Evolutionary conservation across 1,284 basidiomycete genomes (phyloP).

Genomic region (Tausonia pullulans): DNA sequence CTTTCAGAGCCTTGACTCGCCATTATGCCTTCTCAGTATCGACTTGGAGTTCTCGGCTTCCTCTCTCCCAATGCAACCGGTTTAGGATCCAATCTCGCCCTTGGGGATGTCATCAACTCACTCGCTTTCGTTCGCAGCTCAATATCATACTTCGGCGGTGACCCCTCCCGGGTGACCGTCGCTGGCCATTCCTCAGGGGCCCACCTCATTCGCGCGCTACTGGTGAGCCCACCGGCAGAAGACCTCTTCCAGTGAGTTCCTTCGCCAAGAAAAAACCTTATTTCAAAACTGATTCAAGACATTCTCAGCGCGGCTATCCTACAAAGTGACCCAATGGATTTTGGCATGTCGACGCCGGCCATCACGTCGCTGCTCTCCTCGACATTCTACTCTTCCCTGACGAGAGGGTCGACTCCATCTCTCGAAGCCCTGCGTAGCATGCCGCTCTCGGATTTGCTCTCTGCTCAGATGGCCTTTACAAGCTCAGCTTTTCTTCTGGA

Average conservation of each 20-base stretch:
- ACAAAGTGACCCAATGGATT: constrained; percentile 76
- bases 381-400: constrained; percentile 43
- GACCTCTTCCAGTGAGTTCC: constrained; percentile 23
- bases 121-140: constrained; percentile 53
- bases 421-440: constrained; percentile 44
- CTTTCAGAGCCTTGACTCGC: neutral
- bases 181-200: constrained; percentile 84
- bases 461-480: constrained; percentile 41
- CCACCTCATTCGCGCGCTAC: constrained; percentile 52
- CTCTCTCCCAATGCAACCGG: constrained; percentile 42
- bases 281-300: constrained; percentile 43
- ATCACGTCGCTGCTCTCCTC: constrained; percentile 48
- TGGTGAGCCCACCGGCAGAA: constrained; percentile 23
- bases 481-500: constrained; percentile 38
- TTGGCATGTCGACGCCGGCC: constrained; percentile 50
- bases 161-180: constrained; percentile 53
- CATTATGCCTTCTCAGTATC: neutral
- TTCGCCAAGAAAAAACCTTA: neutral
- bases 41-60: constrained; percentile 52
- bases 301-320: constrained; percentile 53
- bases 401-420: constrained; percentile 29
- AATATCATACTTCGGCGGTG: constrained; percentile 52
- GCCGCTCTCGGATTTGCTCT: constrained; percentile 39
- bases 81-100: constrained; percentile 50
- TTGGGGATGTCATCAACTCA: constrained; percentile 57